Conservation (phyloP, 306 rosid species). For the Citrullus colocynthis region DNA sequence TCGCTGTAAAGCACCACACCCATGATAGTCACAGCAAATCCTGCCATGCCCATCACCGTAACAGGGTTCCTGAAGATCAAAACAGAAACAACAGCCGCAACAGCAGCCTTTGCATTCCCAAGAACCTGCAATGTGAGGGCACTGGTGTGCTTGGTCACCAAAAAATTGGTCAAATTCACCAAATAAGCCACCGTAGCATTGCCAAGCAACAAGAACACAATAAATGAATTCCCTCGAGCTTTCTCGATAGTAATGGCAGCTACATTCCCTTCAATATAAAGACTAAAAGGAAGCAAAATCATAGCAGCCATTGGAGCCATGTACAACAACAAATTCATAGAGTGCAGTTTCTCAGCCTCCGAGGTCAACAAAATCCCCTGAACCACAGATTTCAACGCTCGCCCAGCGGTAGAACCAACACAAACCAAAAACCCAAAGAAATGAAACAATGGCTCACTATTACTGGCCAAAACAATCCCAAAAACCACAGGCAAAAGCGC, state of each 20-base stretch:
- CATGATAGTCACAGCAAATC: conserved; percentile 46
- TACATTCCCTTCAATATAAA: conserved; percentile 57
- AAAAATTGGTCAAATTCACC: conserved; percentile 50
- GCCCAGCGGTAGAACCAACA: conserved; percentile 54
- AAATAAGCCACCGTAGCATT: conserved; percentile 65
- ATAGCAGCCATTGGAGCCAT: conserved; percentile 66
- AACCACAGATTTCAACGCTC: conserved; percentile 60
- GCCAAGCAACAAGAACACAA: conserved; percentile 40
- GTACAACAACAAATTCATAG: conserved; percentile 53
- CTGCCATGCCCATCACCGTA: conserved; percentile 49
- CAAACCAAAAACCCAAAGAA: conserved; percentile 52
- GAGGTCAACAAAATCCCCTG: conserved; percentile 54
- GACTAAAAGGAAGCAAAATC: conserved; percentile 42
- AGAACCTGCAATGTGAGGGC: conserved; percentile 55
- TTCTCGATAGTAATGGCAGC: conserved; percentile 29
- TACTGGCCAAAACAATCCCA: conserved; percentile 51
- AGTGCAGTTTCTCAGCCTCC: conserved; percentile 56
- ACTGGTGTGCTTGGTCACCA: conserved; percentile 61
- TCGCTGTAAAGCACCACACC: conserved; percentile 72
- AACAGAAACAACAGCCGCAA: conserved; percentile 62
- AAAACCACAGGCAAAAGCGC: conserved; percentile 51
- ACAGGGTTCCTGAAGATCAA: conserved; percentile 59
- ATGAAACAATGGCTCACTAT: conserved; percentile 56
- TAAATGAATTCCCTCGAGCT: conserved; percentile 31
- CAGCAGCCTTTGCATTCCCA: conserved; percentile 64